A percentile compares a stretch with the other conserved stretches of the same genome.
These are phyloP conservation scores for Lasiosphaeriaceae sp. DNA, from an alignment of 495 filamentous ascomycete genomes.

Conservation along the genomic window DNA sequence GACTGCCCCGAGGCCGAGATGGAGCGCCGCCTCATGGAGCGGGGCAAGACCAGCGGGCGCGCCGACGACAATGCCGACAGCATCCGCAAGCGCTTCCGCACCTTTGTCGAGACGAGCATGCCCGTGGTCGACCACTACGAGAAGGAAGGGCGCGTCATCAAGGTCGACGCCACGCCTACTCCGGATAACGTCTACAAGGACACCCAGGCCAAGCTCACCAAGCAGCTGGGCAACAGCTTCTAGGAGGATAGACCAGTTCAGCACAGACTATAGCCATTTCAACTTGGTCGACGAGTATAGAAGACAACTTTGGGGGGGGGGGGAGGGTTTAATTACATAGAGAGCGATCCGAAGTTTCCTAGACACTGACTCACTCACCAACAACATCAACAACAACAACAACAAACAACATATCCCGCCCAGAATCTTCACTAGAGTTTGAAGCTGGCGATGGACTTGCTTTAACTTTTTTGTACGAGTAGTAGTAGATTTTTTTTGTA, in stretches of 20 bases:
- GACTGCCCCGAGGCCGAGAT: conserved; percentile 87
- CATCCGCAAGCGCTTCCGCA: conserved; percentile 92
- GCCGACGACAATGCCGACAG: conserved; percentile 92
- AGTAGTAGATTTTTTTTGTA: neutral
- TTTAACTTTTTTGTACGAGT: neutral
- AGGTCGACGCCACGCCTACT: conserved; percentile 61
- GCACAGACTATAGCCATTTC: neutral
- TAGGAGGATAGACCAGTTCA: neutral
- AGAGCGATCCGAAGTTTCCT: neutral
- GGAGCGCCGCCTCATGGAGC: conserved; percentile 74
- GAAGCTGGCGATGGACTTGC: too few species aligned
- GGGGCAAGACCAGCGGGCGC: conserved; percentile 87
- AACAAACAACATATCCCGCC: too few species aligned
- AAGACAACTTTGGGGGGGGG: too few species aligned
- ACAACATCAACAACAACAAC: too few species aligned
- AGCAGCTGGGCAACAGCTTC: conserved; percentile 32
- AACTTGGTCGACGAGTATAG: neutral
- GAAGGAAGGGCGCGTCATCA: conserved; percentile 71
- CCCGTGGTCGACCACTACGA: conserved; percentile 88
- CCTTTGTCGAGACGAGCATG: conserved; percentile 93
- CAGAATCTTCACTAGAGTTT: too few species aligned
- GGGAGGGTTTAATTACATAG: neutral
- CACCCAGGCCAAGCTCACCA: conserved; percentile 48
- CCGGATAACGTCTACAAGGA: conserved; percentile 72
- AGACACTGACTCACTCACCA: too few species aligned